phyloP scores from a whole-genome alignment of 192 early-diverging fungal genomes.

The Cladochytrium replicatum region DNA sequence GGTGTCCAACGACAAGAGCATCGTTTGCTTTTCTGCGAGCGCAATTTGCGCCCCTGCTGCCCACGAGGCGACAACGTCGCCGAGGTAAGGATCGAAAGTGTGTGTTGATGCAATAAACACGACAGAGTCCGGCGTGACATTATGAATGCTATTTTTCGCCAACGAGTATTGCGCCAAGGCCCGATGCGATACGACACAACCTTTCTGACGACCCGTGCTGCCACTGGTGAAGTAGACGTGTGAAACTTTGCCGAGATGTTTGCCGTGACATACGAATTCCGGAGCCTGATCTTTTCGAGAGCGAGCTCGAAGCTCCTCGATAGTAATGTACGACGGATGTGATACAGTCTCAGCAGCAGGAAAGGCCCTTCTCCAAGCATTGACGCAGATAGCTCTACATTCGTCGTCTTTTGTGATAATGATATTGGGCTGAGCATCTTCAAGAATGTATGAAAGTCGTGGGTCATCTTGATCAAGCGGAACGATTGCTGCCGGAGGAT shows the following conservation, averaged over 20 bases:
- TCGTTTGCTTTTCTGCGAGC: conserved; percentile 1
- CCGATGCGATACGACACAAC: conserved; percentile 17
- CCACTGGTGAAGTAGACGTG: conserved; percentile 29
- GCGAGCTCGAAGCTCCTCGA: no score
- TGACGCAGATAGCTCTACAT: background rate
- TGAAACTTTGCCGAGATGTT: no score
- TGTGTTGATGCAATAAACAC: conserved; percentile 24
- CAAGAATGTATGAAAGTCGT: conserved; percentile 19
- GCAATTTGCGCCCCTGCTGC: conserved; percentile 17
- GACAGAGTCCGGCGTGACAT: background rate
- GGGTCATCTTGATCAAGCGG: conserved; percentile 25
- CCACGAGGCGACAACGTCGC: conserved; percentile 17
- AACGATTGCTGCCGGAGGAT: conserved; percentile 13
- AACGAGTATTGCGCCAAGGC: conserved; percentile 16
- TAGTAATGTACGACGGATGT: no score
- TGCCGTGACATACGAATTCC: no score
- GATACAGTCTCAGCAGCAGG: background rate
- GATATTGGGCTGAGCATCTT: conserved; percentile 17
- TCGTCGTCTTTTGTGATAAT: conserved; percentile 6
- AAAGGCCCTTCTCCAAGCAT: conserved; percentile 3
- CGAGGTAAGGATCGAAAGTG: conserved; percentile 28
- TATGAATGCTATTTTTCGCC: conserved; percentile 15
- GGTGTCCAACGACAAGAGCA: conserved; percentile 1
- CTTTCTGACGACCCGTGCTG: conserved; percentile 25
- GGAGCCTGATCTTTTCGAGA: no score